Percentiles rank a stretch among this genome's conserved stretches.
Evolutionary conservation across 306 rosid species (phyloP).

Genomic region (Acacia acuminata): DNA sequence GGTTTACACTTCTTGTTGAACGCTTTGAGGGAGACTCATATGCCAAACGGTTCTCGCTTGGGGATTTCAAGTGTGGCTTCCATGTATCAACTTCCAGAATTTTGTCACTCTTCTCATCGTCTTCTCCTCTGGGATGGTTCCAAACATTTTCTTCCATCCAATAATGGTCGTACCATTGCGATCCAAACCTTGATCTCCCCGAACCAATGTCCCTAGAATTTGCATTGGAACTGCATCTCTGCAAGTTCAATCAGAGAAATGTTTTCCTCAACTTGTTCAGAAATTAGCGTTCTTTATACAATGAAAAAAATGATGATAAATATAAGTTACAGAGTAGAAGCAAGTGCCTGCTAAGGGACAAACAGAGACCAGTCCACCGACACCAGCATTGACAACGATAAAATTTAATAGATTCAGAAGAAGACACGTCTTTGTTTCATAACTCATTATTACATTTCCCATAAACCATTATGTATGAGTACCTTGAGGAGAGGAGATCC

Average conservation of each 20-base stretch:
- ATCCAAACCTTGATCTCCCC: slow-evolving; percentile 41
- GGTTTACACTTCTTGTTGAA: slow-evolving; percentile 44
- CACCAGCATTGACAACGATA: background rate
- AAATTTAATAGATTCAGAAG: background rate
- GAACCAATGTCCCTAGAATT: slow-evolving; percentile 49
- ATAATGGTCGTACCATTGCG: slow-evolving; percentile 67
- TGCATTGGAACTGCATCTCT: slow-evolving; percentile 90
- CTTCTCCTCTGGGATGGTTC: slow-evolving; percentile 37
- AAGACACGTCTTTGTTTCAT: background rate
- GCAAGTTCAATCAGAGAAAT: slow-evolving; percentile 29
- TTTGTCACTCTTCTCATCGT: slow-evolving; percentile 72
- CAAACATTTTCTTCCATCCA: slow-evolving; percentile 79
- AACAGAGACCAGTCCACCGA: background rate
- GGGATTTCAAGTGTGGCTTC: slow-evolving; percentile 74
- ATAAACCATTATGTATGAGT: background rate
- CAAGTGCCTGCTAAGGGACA: background rate
- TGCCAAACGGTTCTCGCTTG: slow-evolving; percentile 28
- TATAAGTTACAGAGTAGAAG: background rate
- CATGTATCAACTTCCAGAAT: slow-evolving; percentile 97
- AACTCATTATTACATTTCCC: background rate
- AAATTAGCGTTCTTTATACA: background rate
- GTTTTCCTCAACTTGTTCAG: background rate
- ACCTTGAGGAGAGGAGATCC: slow-evolving; percentile 80
- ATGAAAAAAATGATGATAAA: background rate
- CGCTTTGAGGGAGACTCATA: slow-evolving; percentile 64